Percentiles rank a stretch among this genome's conserved stretches.
These are phyloP conservation scores for Pichia paraexigua DNA, from an alignment of 805 yeast species.

Conservation along the genomic window DNA sequence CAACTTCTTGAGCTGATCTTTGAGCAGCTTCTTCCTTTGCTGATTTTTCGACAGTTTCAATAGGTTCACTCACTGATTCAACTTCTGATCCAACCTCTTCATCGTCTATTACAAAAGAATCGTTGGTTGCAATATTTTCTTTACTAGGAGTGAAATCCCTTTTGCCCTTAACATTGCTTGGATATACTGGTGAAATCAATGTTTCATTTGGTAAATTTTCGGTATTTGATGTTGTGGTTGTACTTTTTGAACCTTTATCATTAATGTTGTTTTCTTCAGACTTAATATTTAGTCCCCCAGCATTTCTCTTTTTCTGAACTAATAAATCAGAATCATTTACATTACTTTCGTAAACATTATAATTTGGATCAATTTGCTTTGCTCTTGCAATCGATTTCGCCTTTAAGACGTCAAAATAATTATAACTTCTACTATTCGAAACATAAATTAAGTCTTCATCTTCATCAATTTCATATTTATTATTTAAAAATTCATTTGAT, in stretches of 20 bases:
- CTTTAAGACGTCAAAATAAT: conserved; percentile 65
- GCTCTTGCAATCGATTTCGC: conserved; percentile 42
- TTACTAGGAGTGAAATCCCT: conserved; percentile 10
- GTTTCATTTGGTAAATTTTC: conserved; percentile 26
- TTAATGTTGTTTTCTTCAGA: neutral
- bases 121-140: conserved; percentile 16
- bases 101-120: conserved; percentile 26
- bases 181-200: conserved; percentile 24
- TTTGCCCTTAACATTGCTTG: neutral
- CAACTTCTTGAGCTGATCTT: conserved; percentile 2
- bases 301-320: conserved; percentile 5
- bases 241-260: neutral
- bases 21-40: neutral
- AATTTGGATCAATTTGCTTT: conserved; percentile 7
- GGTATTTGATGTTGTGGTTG: neutral
- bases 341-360: conserved; percentile 6
- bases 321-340: conserved; percentile 10
- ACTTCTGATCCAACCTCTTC: conserved; percentile 15
- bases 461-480: conserved; percentile 66
- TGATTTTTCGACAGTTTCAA: conserved; percentile 12
- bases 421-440: conserved; percentile 37
- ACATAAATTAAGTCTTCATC: conserved; percentile 45
- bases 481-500: conserved; percentile 81
- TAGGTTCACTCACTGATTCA: conserved; percentile 22
- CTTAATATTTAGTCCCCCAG: neutral